phyloP scores from a whole-genome alignment of 192 early-diverging fungal genomes.

The Backusella morwellensis region DNA sequence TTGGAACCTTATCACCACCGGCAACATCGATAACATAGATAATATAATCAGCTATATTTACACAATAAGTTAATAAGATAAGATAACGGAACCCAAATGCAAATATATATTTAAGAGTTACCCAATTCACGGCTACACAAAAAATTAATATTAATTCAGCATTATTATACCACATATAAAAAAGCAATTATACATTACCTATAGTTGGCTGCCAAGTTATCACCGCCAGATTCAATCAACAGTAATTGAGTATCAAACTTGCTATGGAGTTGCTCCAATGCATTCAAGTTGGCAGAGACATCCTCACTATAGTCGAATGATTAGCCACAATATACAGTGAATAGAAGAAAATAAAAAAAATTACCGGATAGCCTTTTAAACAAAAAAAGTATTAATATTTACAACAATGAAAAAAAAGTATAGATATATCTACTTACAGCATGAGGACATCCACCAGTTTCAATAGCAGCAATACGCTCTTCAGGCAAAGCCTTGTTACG shows the following conservation, averaged over 20 bases:
- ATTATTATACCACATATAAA: not conserved
- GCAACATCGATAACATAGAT: conserved; percentile 98
- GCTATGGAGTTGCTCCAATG: conserved; percentile 84
- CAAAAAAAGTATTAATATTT: not conserved
- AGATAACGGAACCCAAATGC: not conserved
- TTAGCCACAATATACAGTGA: not conserved
- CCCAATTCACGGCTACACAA: conserved; percentile 36
- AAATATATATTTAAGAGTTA: conserved; percentile 2
- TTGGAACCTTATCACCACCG: conserved; percentile 95
- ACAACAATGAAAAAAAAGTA: not conserved
- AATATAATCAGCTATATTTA: conserved; percentile 77
- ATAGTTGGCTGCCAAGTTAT: conserved; percentile 89
- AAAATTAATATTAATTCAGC: not conserved
- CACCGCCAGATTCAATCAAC: conserved; percentile 91
- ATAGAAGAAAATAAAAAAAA: not conserved
- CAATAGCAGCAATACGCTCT: conserved; percentile 89
- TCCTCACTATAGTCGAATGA: conserved; percentile 66
- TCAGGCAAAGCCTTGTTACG: conserved; percentile 84
- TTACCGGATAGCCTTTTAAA: conserved; percentile 37
- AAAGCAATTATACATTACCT: conserved; percentile 45
- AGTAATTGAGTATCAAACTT: conserved; percentile 81
- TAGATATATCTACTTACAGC: conserved; percentile 50
- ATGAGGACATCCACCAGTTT: conserved; percentile 97
- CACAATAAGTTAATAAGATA: not conserved
- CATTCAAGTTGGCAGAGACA: conserved; percentile 92